Conservation (phyloP, 202 grass and related monocot species). For the Musa balbisiana region DNA sequence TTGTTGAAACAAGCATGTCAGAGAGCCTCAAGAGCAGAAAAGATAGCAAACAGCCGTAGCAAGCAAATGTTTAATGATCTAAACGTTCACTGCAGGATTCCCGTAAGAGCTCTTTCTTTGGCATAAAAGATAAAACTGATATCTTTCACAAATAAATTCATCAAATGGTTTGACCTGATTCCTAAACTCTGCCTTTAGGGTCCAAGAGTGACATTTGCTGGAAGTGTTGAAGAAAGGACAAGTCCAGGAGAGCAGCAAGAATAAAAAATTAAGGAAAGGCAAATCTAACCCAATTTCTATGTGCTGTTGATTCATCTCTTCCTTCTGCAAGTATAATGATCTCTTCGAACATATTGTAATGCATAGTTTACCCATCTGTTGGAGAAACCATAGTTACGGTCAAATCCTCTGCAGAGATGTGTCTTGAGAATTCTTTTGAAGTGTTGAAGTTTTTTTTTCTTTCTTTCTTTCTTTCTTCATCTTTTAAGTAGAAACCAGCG, state of each 20-base stretch:
- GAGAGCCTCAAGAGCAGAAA: conserved; percentile 40
- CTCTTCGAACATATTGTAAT: not conserved
- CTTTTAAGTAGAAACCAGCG: too few relatives aligned
- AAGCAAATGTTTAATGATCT: conserved; percentile 64
- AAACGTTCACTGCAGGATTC: conserved; percentile 55
- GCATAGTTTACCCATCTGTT: not conserved
- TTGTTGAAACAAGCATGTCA: conserved; percentile 34
- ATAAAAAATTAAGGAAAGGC: not conserved
- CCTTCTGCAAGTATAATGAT: not conserved
- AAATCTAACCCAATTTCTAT: not conserved
- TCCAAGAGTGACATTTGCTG: conserved; percentile 44
- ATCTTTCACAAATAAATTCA: not conserved
- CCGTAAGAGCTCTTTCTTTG: conserved; percentile 34
- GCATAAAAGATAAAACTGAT: not conserved
- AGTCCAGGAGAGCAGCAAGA: not conserved
- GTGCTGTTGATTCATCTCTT: not conserved
- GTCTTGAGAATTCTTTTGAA: not conserved
- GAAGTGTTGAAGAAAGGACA: conserved; percentile 38
- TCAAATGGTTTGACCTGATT: not conserved
- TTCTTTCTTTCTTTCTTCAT: not conserved
- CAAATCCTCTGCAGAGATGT: not conserved
- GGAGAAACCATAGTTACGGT: not conserved
- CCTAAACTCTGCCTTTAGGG: conserved; percentile 30
- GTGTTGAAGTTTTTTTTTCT: not conserved
- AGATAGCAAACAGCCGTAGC: conserved; percentile 35